A percentile compares a stretch with the other conserved stretches of the same genome.
phyloP scores from a whole-genome alignment of 192 early-diverging fungal species.

The Backusella psychrophila region DNA sequence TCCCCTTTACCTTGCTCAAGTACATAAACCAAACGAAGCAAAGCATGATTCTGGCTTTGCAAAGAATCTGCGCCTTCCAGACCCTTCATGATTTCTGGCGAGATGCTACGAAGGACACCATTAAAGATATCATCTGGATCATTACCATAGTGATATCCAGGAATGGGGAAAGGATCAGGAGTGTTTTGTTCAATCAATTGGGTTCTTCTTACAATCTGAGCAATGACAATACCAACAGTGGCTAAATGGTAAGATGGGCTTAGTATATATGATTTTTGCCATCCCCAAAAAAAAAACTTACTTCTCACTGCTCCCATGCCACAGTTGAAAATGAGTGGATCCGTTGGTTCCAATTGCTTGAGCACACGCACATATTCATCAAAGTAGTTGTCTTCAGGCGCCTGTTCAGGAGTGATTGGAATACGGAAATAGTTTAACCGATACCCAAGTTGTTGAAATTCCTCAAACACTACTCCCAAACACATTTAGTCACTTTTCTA shows the following conservation, averaged over 20 bases:
- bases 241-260: conserved; percentile 19
- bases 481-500: background rate
- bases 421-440: conserved; percentile 56
- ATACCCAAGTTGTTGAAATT: conserved; percentile 42
- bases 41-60: conserved; percentile 42
- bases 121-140: background rate
- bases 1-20: conserved; percentile 41
- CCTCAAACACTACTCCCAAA: conserved; percentile 42
- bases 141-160: conserved; percentile 18
- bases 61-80: conserved; percentile 30
- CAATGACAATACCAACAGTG: conserved; percentile 59
- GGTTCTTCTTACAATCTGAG: conserved; percentile 54
- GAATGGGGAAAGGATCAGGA: conserved; percentile 41
- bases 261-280: background rate
- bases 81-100: conserved; percentile 24
- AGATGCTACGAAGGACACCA: background rate
- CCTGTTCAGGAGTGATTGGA: conserved; percentile 57
- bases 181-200: conserved; percentile 39
- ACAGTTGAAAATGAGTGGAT: conserved; percentile 61
- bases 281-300: conserved; percentile 16
- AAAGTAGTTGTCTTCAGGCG: conserved; percentile 58
- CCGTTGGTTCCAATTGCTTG: conserved; percentile 28
- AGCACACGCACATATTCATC: conserved; percentile 59
- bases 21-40: conserved; percentile 54
- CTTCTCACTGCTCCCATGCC: conserved; percentile 64